These are phyloP conservation scores for Sequoiadendron giganteum DNA, from an alignment of 75 land plant genomes.

Conservation along the genomic window DNA sequence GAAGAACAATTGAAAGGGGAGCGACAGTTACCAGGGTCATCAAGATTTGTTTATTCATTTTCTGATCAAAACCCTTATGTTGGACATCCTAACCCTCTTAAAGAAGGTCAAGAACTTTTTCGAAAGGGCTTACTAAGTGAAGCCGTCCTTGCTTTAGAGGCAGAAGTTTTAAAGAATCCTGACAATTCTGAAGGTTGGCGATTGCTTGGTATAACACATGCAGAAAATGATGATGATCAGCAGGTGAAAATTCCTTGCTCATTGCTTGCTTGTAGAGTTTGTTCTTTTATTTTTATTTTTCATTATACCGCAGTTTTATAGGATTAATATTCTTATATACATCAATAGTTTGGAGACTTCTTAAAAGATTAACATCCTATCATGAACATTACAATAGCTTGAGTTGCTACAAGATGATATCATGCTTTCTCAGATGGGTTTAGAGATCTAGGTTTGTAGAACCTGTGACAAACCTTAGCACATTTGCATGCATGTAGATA, in stretches of 20 bases:
- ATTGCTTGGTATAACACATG: slow-evolving; percentile 92
- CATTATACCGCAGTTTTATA: not conserved
- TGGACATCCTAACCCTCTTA: slow-evolving; percentile 91
- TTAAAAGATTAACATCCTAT: not conserved
- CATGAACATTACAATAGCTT: not conserved
- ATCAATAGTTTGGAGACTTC: not conserved
- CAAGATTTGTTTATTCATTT: slow-evolving; percentile 75
- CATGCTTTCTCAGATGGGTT: not conserved
- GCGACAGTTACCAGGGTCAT: slow-evolving; percentile 41
- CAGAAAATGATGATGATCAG: slow-evolving; percentile 98
- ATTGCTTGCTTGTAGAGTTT: not conserved
- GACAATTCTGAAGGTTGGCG: slow-evolving; percentile 98
- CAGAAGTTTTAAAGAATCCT: slow-evolving; percentile 94
- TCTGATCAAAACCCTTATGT: slow-evolving; percentile 97
- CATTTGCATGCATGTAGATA: not conserved
- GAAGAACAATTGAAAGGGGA: slow-evolving; percentile 59
- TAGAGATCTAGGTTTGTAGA: not conserved
- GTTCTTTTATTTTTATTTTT: not conserved
- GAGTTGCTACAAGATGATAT: not conserved
- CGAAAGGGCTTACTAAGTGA: slow-evolving; percentile 94
- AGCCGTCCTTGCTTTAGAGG: slow-evolving; percentile 97
- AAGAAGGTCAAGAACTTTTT: slow-evolving; percentile 96
- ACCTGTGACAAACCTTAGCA: not conserved
- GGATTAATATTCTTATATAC: not conserved
- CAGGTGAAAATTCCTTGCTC: slow-evolving; percentile 49